phyloP scores from a whole-genome alignment of 2,329 filamentous ascomycete species.

The Colletotrichum sidae region DNA sequence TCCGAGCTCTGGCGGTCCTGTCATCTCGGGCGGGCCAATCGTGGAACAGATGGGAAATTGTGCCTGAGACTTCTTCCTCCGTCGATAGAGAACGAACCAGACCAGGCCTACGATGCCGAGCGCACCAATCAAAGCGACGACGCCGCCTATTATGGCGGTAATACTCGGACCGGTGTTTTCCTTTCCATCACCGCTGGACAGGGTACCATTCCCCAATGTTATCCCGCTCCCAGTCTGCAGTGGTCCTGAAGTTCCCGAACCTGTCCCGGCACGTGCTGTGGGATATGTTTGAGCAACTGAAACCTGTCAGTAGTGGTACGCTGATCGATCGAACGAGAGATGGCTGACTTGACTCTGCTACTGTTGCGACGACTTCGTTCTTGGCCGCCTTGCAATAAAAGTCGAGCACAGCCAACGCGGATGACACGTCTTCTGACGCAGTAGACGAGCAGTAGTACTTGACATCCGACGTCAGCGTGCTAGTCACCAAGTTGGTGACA shows the following conservation, averaged over 20 bases:
- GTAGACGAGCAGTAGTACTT: constrained; percentile 58
- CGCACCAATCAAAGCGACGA: constrained; percentile 32
- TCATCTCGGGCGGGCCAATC: constrained; percentile 32
- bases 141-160: constrained; percentile 48
- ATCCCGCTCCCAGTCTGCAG: constrained; percentile 8
- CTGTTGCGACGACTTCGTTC: constrained; percentile 53
- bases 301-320: constrained; percentile 31
- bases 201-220: constrained; percentile 8
- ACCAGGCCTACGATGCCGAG: constrained; percentile 44
- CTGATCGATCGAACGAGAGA: constrained; percentile 27
- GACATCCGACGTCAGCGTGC: constrained; percentile 56
- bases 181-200: constrained; percentile 14
- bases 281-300: constrained; percentile 43
- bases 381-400: constrained; percentile 63
- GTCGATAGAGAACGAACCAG: constrained; percentile 52
- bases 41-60: constrained; percentile 36
- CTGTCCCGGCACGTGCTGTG: constrained; percentile 32
- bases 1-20: constrained; percentile 49
- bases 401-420: constrained; percentile 58
- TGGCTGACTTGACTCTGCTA: constrained; percentile 52
- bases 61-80: constrained; percentile 42
- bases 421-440: constrained; percentile 57
- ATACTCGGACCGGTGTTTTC: constrained; percentile 41
- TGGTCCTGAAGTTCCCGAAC: constrained; percentile 16
- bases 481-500: constrained; percentile 57